These are phyloP conservation scores for Chrysochromulina tobinii DNA, from an alignment of 78 protist genomes.

Conservation along the genomic window DNA sequence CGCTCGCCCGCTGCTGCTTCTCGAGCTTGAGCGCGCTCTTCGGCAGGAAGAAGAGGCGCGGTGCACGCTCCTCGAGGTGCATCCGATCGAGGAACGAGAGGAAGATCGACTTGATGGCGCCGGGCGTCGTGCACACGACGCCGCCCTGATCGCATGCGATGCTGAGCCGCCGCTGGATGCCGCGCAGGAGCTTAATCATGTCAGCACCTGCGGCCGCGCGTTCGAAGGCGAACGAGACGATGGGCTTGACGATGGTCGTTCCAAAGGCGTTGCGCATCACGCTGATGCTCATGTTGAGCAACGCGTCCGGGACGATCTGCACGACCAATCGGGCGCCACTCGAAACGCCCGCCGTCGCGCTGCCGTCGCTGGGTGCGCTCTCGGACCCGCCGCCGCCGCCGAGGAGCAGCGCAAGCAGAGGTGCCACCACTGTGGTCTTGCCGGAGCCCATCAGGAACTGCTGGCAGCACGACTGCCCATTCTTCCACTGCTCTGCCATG, in stretches of 20 bases:
- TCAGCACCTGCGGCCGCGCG: neutral
- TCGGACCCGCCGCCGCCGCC: slow-evolving; percentile 57
- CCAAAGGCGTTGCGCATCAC: slow-evolving; percentile 60
- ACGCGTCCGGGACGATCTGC: slow-evolving; percentile 65
- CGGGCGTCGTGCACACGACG: slow-evolving; percentile 18
- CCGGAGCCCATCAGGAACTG: slow-evolving; percentile 85
- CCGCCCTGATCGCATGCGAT: too few relatives aligned
- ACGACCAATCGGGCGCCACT: neutral
- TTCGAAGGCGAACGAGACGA: slow-evolving; percentile 50
- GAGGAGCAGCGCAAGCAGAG: slow-evolving; percentile 71
- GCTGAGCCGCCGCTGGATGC: neutral
- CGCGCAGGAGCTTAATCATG: neutral
- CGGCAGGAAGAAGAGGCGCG: neutral
- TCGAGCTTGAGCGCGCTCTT: too few relatives aligned
- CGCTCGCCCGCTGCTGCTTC: too few relatives aligned
- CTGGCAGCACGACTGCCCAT: neutral
- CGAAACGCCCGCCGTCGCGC: too few relatives aligned
- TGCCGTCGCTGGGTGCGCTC: too few relatives aligned
- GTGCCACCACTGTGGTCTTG: slow-evolving; percentile 77
- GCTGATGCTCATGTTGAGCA: slow-evolving; percentile 47
- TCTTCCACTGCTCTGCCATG: neutral
- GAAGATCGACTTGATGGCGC: slow-evolving; percentile 56
- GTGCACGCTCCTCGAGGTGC: slow-evolving; percentile 8
- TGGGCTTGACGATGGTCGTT: slow-evolving; percentile 27
- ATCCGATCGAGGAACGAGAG: slow-evolving; percentile 54